Conservation (phyloP, 176 grass and related monocot species). For the Pontederia crassipes region DNA sequence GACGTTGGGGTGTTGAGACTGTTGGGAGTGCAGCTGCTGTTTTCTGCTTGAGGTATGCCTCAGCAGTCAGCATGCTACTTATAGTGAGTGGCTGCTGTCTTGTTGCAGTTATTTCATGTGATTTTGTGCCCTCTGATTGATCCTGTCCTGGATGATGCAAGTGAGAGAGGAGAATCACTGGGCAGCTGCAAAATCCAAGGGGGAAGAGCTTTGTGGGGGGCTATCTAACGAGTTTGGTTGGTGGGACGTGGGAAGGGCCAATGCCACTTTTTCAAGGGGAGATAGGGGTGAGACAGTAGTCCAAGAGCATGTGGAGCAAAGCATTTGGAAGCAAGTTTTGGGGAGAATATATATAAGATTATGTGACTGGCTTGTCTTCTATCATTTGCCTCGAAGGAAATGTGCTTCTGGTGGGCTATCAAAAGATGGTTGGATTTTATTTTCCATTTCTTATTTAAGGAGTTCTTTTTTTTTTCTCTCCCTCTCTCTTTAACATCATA, state of each 20-base stretch:
- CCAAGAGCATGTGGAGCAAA: conserved; percentile 52
- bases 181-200: conserved; percentile 56
- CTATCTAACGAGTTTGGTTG: conserved; percentile 18
- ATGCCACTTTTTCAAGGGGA: conserved; percentile 58
- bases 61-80: conserved; percentile 25
- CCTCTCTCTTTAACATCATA: too few relatives aligned
- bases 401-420: not conserved
- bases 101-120: conserved; percentile 62
- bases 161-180: conserved; percentile 54
- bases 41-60: too few relatives aligned
- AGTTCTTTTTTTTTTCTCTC: too few relatives aligned
- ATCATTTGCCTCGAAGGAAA: not conserved
- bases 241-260: conserved; percentile 37
- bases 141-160: conserved; percentile 28
- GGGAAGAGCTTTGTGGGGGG: conserved; percentile 29
- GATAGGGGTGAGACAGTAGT: conserved; percentile 55
- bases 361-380: conserved; percentile 54
- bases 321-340: conserved; percentile 48
- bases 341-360: conserved; percentile 49
- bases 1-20: conserved; percentile 6
- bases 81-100: conserved; percentile 37
- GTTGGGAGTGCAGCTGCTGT: not conserved
- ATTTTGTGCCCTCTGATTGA: conserved; percentile 67
- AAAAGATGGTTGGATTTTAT: not conserved
- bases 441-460: too few relatives aligned